Evolutionary conservation across 2,329 filamentous ascomycete species (phyloP).

Genomic region (Fonsecaea erecta): DNA sequence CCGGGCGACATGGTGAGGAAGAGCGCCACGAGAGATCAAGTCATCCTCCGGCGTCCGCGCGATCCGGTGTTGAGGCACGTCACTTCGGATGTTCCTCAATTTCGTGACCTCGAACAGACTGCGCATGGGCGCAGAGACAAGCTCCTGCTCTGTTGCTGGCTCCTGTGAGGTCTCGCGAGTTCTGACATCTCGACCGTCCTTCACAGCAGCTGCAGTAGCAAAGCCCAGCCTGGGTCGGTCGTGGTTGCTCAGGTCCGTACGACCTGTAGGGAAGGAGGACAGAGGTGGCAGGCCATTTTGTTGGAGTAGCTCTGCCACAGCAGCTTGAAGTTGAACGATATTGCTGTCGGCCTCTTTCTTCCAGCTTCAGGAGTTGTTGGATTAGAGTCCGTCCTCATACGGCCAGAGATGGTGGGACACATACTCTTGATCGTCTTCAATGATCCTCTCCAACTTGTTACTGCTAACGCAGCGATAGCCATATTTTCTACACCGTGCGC

Average conservation of each 20-base stretch:
- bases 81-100: slow-evolving; percentile 53
- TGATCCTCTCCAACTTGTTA: neutral
- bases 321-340: neutral
- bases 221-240: neutral
- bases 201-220: neutral
- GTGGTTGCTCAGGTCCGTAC: neutral
- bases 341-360: neutral
- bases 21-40: slow-evolving; percentile 56
- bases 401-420: neutral
- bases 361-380: neutral
- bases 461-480: neutral
- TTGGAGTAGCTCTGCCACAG: neutral
- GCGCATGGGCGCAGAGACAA: slow-evolving; percentile 53
- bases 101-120: slow-evolving; percentile 53
- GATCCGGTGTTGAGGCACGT: slow-evolving; percentile 45
- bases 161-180: neutral
- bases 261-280: neutral
- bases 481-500: neutral
- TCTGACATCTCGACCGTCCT: neutral
- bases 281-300: neutral
- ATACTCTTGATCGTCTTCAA: neutral
- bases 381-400: neutral
- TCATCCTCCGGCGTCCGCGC: slow-evolving; percentile 50
- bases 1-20: slow-evolving; percentile 56
- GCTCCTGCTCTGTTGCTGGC: neutral